Evolutionary conservation across 305 asterid species (phyloP).

Genomic region (Plantago lanceolata): DNA sequence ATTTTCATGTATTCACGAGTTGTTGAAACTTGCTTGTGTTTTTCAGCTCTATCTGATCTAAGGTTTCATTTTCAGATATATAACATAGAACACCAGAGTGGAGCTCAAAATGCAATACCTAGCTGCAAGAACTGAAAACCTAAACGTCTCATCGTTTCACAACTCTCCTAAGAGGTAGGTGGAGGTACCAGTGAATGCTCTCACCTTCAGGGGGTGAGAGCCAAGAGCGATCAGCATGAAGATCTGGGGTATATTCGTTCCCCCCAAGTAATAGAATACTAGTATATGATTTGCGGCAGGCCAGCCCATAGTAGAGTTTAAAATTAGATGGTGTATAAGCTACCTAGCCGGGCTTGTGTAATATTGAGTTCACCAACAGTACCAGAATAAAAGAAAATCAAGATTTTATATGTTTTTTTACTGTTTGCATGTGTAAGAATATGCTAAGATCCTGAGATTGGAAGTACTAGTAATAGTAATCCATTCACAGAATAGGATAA

Average conservation of each 20-base stretch:
- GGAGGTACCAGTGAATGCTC: neutral
- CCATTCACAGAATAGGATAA: too few species aligned
- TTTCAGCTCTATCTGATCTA: neutral
- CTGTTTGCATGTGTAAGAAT: too few species aligned
- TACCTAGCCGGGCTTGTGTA: conserved; percentile 22
- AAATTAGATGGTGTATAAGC: neutral
- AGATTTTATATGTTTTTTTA: too few species aligned
- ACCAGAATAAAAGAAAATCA: neutral
- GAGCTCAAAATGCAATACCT: neutral
- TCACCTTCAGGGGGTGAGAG: neutral
- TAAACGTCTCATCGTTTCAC: conserved; percentile 12
- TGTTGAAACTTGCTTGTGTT: neutral
- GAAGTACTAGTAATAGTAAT: too few species aligned
- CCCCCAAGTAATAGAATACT: neutral
- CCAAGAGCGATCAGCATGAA: neutral
- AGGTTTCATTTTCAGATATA: neutral
- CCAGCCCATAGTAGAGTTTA: neutral
- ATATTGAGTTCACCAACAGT: neutral
- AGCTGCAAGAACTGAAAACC: conserved; percentile 29
- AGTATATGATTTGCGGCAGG: conserved; percentile 44
- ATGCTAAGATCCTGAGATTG: too few species aligned
- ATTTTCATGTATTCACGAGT: neutral
- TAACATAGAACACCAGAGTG: neutral
- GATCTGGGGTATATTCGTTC: neutral
- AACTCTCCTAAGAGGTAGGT: neutral